Evolutionary conservation across 352 stramenopile genomes (phyloP).

Genomic region (Pythium brachiatum): DNA sequence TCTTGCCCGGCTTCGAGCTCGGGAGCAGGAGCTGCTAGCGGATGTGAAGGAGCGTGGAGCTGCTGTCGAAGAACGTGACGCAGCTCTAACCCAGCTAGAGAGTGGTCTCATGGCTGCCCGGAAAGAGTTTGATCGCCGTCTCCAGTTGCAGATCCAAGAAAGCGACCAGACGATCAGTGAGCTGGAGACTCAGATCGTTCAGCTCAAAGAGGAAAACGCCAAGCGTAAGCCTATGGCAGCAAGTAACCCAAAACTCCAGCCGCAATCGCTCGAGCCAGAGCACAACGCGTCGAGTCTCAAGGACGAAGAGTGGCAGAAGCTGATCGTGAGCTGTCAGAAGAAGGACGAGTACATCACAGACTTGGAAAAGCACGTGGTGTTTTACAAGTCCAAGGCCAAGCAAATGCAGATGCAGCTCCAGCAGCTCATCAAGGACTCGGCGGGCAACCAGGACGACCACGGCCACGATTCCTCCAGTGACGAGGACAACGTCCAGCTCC

Average conservation of each 20-base stretch:
- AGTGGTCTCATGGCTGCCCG: constrained; percentile 54
- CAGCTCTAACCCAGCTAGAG: constrained; percentile 54
- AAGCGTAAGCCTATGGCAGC: constrained; percentile 6
- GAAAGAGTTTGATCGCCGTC: constrained; percentile 67
- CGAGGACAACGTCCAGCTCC: constrained; percentile 29
- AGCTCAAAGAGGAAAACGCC: constrained; percentile 27
- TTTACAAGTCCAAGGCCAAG: constrained; percentile 87
- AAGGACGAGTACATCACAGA: constrained; percentile 85
- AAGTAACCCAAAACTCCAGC: constrained; percentile 11
- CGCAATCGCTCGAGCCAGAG: constrained; percentile 20
- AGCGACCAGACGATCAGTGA: constrained; percentile 25
- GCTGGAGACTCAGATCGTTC: constrained; percentile 43
- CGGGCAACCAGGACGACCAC: constrained; percentile 32
- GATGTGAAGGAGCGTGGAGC: constrained; percentile 38
- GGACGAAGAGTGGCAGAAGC: constrained; percentile 65
- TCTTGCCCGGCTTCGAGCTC: constrained; percentile 42
- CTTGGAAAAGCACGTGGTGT: constrained; percentile 80
- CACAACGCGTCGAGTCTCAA: constrained; percentile 14
- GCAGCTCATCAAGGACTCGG: constrained; percentile 68
- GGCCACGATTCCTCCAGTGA: constrained; percentile 20
- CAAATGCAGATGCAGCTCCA: constrained; percentile 82
- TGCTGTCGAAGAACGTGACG: constrained; percentile 48
- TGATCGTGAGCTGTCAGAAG: constrained; percentile 67
- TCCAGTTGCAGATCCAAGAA: constrained; percentile 55
- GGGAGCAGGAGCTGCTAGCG: constrained; percentile 38